Evolutionary conservation across 2,329 filamentous ascomycete species (phyloP), one percentile per base, ranked within the genome.

Genomic region (Phaeosphaeriaceae sp.): DNA sequence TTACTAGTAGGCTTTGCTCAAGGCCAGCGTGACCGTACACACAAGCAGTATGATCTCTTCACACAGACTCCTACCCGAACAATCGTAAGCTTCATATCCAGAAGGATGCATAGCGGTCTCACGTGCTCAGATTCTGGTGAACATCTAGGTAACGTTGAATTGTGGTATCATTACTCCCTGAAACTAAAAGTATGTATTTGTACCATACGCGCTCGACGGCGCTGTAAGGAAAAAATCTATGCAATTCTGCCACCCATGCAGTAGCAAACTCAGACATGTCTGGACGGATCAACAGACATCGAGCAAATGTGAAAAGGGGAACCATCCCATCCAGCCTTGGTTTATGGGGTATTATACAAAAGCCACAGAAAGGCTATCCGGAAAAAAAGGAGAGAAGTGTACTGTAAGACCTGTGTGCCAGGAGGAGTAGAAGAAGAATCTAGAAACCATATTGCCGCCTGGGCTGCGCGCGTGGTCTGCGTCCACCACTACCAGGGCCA

Each of bases 401-500:
- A 42, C 20, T 41, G 15, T 21, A 24, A 25, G 42, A 19, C 13
- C 17, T 33, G 25, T 36, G 11, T 36, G 31, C 31, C 13, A 15
- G 3, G 1, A 22, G n/a, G 11, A 15, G 19, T 19, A 22, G 2
- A 11, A 22, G 42, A 45, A 45, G 11, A 21, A 24, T 33, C n/a
- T 45, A 52, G 40, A 31, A 52, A n/a, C 50, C 50, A 22, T 52
- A 52, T 24, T 52, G 50, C 24, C 50, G 25, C 50, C 50, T 52
- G 10, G 50, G 36, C 50, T 52, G 50, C 20, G 50, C 25, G 31
- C 50, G 36, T 1, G 40, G 40, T 21, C 50, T 27, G 22, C 50
- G 50, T 31, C 50, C 41, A n/a, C 67, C 68, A 51, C 66, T 62
- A 4, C 70, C 66, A 24, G 71, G 67, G 13, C 81, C 79, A 60